Percentiles rank a stretch among this genome's conserved stretches.
phyloP scores from a whole-genome alignment of 768 basidiomycete species.

The Hygrocybe punicea region DNA sequence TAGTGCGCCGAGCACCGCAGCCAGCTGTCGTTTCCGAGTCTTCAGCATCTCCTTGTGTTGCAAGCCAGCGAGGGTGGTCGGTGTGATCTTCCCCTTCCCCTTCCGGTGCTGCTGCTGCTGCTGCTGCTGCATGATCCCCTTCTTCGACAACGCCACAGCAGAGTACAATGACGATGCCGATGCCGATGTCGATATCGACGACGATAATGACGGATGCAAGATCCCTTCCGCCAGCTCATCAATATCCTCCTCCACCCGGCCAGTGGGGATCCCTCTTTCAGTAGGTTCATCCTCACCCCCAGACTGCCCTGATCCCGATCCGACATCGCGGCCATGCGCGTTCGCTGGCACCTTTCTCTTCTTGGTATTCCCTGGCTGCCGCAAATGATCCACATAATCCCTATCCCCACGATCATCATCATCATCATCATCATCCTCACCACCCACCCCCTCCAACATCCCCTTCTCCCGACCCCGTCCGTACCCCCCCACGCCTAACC shows the following conservation, averaged over 20 bases:
- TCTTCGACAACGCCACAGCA: background rate
- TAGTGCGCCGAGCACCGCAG: conserved; percentile 63
- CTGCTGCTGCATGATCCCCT: background rate
- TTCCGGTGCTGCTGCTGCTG: conserved; percentile 13
- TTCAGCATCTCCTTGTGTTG: conserved; percentile 74
- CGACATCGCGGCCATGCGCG: conserved; percentile 48
- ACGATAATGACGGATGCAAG: conserved; percentile 13
- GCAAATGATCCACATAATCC: conserved; percentile 66
- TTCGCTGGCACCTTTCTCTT: conserved; percentile 83
- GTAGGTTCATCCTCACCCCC: conserved; percentile 26
- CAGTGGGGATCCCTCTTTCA: conserved; percentile 26
- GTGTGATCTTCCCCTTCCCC: conserved; percentile 43
- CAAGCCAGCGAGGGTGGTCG: conserved; percentile 63
- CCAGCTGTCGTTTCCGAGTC: conserved; percentile 65
- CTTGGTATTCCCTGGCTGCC: conserved; percentile 81
- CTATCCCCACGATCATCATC: conserved; percentile 53
- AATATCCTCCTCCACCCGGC: conserved; percentile 9
- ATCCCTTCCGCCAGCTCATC: conserved; percentile 18
- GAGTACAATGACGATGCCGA: background rate
- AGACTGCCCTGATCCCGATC: conserved; percentile 21
- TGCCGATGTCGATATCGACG: background rate
- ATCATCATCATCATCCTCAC: conserved; percentile 7
- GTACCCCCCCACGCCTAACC: no score
- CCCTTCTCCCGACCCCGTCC: conserved; percentile 5
- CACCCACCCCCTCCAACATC: conserved; percentile 5